Base-by-base conservation (phyloP, 164 flowering plant species). In the Liquidambar formosana region DNA sequence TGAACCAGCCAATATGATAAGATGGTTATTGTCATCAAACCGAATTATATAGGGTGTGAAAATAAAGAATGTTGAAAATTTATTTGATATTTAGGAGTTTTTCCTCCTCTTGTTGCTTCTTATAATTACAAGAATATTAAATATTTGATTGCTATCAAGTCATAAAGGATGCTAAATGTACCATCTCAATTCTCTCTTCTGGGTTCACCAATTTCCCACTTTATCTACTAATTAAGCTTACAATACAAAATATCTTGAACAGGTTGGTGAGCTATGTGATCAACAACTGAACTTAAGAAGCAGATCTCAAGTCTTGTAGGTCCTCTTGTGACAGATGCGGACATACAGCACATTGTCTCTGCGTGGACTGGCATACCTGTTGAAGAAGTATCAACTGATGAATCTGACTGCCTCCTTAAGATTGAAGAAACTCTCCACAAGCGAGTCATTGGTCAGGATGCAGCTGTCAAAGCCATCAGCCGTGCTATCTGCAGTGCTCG, bases 401-500 rank as follows among this genome's bases (percentile, higher is more conserved):
- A 91, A 66, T 93, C 98, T 46, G 88, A 85, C 47, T 86, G 94
- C 45, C 95, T 93, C 45, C 89, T 93, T 64, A 91, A 88, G 78
- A 91, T 93, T 96, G 98, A 93, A 71, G 90, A 87, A 63, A 90
- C 86, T 27, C 93, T 93, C 33, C 97, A 93, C 72, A 80, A 65
- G 52, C 76, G 98, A 27, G 86, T 93, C 56, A 80, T 93, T 60
- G 98, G 98, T 49, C 98, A 93, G 75, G 92, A 93, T 61, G 97
- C 90, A 79, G 98, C 97, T 48, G 97, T 93, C 54, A 73, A 80
- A 77, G 98, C 98, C 66, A 90, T 93, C 61, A 87, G 95, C 52
- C 89, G 94, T 58, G 98, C 97, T 47, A 86, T 93, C 58, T 92
- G 97, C 16, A 88, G 98, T 41, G 98, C 97, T 1, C 91, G 98